Evolutionary conservation across 2,329 filamentous ascomycete species (phyloP).

Genomic region (Fusarium austroafricanum): DNA sequence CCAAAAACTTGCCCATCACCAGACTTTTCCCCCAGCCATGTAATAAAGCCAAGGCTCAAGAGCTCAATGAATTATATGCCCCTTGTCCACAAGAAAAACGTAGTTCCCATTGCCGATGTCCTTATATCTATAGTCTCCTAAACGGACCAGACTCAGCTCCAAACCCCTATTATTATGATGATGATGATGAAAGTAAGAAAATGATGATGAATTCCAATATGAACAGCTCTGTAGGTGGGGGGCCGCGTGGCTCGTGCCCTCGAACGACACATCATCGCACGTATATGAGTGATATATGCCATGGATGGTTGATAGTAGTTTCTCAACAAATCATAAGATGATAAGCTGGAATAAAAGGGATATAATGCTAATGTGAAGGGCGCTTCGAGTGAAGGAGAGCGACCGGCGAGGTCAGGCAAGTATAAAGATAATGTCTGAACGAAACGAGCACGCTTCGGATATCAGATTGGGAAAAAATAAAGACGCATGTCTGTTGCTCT

Average conservation of each 20-base stretch:
- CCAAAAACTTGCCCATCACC: slow-evolving; percentile 1
- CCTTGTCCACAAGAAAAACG: background rate
- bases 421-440: slow-evolving; percentile 10
- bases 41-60: background rate
- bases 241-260: slow-evolving; percentile 5
- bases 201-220: background rate
- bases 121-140: slow-evolving; percentile 17
- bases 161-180: background rate
- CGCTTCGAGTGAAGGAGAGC: slow-evolving; percentile 1
- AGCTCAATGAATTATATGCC: slow-evolving; percentile 14
- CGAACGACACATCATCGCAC: slow-evolving; percentile 1
- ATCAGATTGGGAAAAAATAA: background rate
- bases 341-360: slow-evolving; percentile 33
- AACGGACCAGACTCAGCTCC: slow-evolving; percentile 3
- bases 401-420: slow-evolving; percentile 11
- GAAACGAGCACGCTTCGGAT: background rate
- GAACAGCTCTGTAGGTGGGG: slow-evolving; percentile 3
- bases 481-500: background rate
- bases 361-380: slow-evolving; percentile 26
- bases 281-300: slow-evolving; percentile 1
- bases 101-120: slow-evolving; percentile 16
- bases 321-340: slow-evolving; percentile 3
- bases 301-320: background rate
- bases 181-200: background rate
- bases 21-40: slow-evolving; percentile 2